Percentiles rank a stretch among this genome's conserved stretches.
Conservation (phyloP, 495 filamentous ascomycete genomes). For the Hypoxylon perforatum region DNA sequence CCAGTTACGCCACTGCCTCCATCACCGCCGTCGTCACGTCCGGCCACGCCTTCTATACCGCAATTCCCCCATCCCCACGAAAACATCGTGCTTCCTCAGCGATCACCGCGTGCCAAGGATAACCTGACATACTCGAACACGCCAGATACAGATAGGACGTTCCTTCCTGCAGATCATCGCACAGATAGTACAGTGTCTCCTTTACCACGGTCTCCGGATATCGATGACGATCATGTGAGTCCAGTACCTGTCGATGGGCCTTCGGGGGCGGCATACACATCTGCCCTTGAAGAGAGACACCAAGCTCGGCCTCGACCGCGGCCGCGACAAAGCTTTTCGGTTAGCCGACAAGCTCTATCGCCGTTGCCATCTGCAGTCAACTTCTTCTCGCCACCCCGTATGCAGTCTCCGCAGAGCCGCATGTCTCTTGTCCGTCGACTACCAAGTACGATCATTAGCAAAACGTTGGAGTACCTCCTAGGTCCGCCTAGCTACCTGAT, state of each 20-base stretch:
- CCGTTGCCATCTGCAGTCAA: slow-evolving; percentile 75
- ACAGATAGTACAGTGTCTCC: slow-evolving; percentile 22
- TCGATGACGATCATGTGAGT: slow-evolving; percentile 5
- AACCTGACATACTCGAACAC: slow-evolving; percentile 57
- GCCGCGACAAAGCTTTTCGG: slow-evolving; percentile 51
- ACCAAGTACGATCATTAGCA: slow-evolving; percentile 74
- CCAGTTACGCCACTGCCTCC: slow-evolving; percentile 57
- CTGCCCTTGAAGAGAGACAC: slow-evolving; percentile 24
- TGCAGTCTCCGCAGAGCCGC: slow-evolving; percentile 42
- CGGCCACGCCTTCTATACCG: slow-evolving; percentile 48
- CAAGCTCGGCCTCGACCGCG: slow-evolving; percentile 29
- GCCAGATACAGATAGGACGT: slow-evolving; percentile 42
- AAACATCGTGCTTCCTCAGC: slow-evolving; percentile 43
- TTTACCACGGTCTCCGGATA: slow-evolving; percentile 9
- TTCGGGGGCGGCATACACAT: slow-evolving; percentile 12
- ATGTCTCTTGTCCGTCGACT: slow-evolving; percentile 63
- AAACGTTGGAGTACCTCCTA: slow-evolving; percentile 78
- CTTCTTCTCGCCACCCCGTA: slow-evolving; percentile 65
- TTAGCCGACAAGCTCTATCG: slow-evolving; percentile 71
- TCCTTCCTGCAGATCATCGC: slow-evolving; percentile 19
- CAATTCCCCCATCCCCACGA: slow-evolving; percentile 49
- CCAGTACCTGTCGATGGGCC: slow-evolving; percentile 4
- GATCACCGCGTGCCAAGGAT: slow-evolving; percentile 47
- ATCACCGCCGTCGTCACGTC: slow-evolving; percentile 59
- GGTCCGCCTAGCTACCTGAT: slow-evolving; percentile 81